A percentile compares a stretch with the other conserved stretches of the same genome.
Conservation (phyloP, 352 stramenopile species). For the Phytophthora pluvialis region DNA sequence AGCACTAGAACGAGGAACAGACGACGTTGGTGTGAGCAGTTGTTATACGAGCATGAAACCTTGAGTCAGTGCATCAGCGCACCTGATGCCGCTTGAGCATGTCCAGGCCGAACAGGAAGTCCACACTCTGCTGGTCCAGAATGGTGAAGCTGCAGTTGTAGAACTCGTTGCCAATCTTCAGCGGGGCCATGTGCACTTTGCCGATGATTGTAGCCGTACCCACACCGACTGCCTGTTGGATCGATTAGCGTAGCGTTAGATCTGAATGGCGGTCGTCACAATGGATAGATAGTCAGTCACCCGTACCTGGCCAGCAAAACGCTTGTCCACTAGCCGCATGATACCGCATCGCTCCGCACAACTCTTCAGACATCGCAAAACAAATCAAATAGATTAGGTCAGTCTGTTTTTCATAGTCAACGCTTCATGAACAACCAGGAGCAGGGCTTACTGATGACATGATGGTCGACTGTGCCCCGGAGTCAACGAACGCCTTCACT, state of each 20-base stretch:
- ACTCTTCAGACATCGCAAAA: slow-evolving; percentile 40
- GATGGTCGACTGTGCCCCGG: slow-evolving; percentile 91
- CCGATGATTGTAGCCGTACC: slow-evolving; percentile 97
- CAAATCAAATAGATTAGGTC: neutral
- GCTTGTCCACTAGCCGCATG: slow-evolving; percentile 89
- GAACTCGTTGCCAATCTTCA: slow-evolving; percentile 91
- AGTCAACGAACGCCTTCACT: slow-evolving; percentile 93
- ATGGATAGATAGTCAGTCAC: neutral
- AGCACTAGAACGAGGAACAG: slow-evolving; percentile 63
- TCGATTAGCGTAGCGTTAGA: slow-evolving; percentile 13
- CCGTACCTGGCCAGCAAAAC: slow-evolving; percentile 88
- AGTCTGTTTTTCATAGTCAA: neutral
- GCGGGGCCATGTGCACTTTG: slow-evolving; percentile 92
- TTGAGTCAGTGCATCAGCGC: neutral
- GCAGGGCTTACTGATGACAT: slow-evolving; percentile 82
- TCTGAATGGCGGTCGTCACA: slow-evolving; percentile 23
- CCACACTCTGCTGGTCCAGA: slow-evolving; percentile 93
- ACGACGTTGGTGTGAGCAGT: too few relatives aligned
- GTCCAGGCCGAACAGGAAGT: slow-evolving; percentile 98
- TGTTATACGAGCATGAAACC: neutral
- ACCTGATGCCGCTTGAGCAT: slow-evolving; percentile 98
- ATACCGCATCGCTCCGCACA: slow-evolving; percentile 93
- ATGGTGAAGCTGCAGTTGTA: slow-evolving; percentile 97
- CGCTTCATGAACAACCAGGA: neutral
- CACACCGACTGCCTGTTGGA: slow-evolving; percentile 91